phyloP scores from a whole-genome alignment of 2,329 filamentous ascomycete genomes.

The Botrytis deweyae region DNA sequence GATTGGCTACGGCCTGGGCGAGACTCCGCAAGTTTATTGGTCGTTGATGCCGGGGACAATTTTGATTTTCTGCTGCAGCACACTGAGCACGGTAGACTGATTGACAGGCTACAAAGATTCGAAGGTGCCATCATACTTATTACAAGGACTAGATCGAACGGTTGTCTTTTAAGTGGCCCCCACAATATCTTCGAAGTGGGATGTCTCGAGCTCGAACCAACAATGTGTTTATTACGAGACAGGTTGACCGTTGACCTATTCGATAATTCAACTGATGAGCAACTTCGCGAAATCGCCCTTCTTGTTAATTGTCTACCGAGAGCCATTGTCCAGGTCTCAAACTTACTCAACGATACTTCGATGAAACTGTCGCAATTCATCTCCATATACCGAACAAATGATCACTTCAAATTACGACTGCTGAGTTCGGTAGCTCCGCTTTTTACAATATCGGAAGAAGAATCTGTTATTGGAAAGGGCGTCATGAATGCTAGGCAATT shows the following conservation, averaged over 20 bases:
- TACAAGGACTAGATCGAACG: constrained; percentile 29
- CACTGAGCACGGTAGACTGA: constrained; percentile 18
- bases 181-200: constrained; percentile 29
- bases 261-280: constrained; percentile 26
- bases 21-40: constrained; percentile 24
- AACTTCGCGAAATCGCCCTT: constrained; percentile 28
- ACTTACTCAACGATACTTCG: constrained; percentile 30
- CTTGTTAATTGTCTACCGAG: constrained; percentile 29
- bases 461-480: constrained; percentile 31
- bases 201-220: constrained; percentile 29
- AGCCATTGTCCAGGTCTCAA: constrained; percentile 31
- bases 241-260: constrained; percentile 20
- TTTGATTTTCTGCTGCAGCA: constrained; percentile 23
- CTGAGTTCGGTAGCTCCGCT: constrained; percentile 29
- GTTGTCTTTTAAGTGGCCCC: constrained; percentile 27
- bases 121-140: constrained; percentile 30
- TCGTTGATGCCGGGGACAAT: constrained; percentile 30
- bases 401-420: constrained; percentile 31
- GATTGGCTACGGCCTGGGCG: constrained; percentile 25
- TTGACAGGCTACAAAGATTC: constrained; percentile 29
- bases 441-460: constrained; percentile 24
- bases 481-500: constrained; percentile 30
- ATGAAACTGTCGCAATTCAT: constrained; percentile 34
- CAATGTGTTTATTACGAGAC: constrained; percentile 26
- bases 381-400: constrained; percentile 29